Base-by-base conservation (phyloP, 1,284 basidiomycete genomes). In the Puccinia coronata region DNA sequence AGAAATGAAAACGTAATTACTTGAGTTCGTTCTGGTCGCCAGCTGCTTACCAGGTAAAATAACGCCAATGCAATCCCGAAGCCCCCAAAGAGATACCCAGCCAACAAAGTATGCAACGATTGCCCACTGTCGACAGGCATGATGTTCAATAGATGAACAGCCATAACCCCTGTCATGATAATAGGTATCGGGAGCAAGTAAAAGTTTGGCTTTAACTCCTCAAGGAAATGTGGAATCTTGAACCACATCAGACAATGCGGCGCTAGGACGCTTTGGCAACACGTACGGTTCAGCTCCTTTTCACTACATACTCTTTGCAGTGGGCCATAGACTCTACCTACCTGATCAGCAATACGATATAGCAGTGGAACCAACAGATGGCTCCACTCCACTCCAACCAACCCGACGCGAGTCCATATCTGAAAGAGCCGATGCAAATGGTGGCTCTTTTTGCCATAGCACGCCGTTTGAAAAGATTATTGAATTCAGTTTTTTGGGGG, bases 41-140 rank as follows among this genome's bases (percentile, higher is more conserved):
- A 16, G 41, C 43, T 41, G 28, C 72, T 61, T 61, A 75, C 72
- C 53, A 75, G 49, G 39, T 61, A 75, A 39, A 61, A 59, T 16
- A 63, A 18, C n/a, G 53, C 57, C 23, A 75, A 61, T 41, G 72
- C 28, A 12, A 75, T 59, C 31, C 72, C 72, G 9, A 75, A 75
- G 11, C 72, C 72, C 31, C 55, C 72, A 75, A 75, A 75, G 49
- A 75, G 72, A 47, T 75, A 75, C 18, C 72, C 72, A 59, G 49
- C 34, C n/a, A 75, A 1, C 53, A 75, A n/a, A 75, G 55, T 55
- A 61, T 63, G 34, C 20, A 75, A 61, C 16, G 34, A 47, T 59
- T 39, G 23, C 6, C n/a, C 25, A 53, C n/a, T 63, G 20, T 75
- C 55, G 1, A 61, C 53, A 20, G 72, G 72, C 53, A 75, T 25